Evolutionary conservation across 345 rosid genomes (phyloP).

Genomic region (Pistacia vera): DNA sequence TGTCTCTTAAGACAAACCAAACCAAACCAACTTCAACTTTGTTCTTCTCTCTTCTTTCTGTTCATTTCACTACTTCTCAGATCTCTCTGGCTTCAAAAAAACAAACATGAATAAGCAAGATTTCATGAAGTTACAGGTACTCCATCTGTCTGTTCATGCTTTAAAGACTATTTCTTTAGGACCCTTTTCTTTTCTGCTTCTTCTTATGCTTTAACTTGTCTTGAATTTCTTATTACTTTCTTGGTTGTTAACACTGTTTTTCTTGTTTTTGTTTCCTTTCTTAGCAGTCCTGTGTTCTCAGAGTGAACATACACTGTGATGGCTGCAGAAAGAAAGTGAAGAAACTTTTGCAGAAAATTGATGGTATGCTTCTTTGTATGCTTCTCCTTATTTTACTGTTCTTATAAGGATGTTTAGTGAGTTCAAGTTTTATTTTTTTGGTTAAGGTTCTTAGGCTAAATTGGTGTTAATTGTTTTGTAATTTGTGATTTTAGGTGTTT

Average conservation of each 20-base stretch:
- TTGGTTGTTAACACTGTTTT: slow-evolving; percentile 4
- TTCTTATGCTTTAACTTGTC: neutral
- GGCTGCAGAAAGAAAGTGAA: slow-evolving; percentile 86
- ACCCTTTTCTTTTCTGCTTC: slow-evolving; percentile 9
- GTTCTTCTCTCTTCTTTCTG: neutral
- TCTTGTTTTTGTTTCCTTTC: slow-evolving; percentile 17
- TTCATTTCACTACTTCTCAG: neutral
- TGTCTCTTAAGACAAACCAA: neutral
- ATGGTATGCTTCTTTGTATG: slow-evolving; percentile 46
- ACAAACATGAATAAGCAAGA: slow-evolving; percentile 19
- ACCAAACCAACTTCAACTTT: neutral
- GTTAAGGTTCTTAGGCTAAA: neutral
- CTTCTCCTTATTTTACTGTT: neutral
- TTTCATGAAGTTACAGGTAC: slow-evolving; percentile 22
- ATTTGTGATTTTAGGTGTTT: slow-evolving; percentile 59
- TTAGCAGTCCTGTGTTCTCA: slow-evolving; percentile 80
- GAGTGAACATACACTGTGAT: slow-evolving; percentile 91
- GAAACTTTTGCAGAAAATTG: slow-evolving; percentile 76
- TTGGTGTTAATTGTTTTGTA: slow-evolving; percentile 4
- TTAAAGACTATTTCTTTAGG: no score
- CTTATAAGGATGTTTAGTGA: neutral
- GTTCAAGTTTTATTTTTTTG: no score
- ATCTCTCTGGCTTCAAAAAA: neutral
- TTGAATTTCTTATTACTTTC: neutral
- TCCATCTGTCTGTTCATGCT: neutral